phyloP scores from a whole-genome alignment of 192 early-diverging fungal species.

The Linnemannia hyalina region DNA sequence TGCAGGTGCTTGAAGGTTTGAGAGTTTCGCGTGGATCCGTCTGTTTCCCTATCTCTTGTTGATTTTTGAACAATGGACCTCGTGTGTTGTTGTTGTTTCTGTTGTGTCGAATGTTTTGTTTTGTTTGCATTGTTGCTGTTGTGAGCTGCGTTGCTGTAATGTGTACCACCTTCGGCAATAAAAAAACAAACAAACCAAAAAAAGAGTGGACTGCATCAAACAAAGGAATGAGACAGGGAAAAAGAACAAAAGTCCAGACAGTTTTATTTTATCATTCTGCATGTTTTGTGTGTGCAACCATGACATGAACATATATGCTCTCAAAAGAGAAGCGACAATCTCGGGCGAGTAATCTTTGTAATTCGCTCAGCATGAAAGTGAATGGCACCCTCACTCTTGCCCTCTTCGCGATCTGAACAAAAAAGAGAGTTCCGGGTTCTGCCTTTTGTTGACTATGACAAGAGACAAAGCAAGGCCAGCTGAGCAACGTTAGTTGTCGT shows the following conservation, averaged over 20 bases:
- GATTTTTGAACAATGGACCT: background rate
- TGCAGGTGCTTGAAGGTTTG: background rate
- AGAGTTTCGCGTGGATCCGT: background rate
- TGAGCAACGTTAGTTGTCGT: background rate
- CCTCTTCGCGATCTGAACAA: background rate
- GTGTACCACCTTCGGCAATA: background rate
- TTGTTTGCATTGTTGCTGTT: background rate
- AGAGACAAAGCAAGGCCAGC: background rate
- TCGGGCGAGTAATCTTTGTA: background rate
- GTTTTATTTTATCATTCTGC: background rate
- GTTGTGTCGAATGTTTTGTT: background rate
- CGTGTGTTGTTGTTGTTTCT: background rate
- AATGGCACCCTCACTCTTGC: too few species aligned
- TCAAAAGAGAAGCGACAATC: background rate
- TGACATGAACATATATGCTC: background rate
- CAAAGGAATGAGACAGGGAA: background rate
- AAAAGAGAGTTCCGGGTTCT: slow-evolving; percentile 5
- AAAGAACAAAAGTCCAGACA: background rate
- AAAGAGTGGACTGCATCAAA: background rate
- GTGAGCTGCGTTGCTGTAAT: slow-evolving; percentile 1
- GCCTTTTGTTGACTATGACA: slow-evolving; percentile 1
- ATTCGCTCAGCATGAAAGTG: background rate
- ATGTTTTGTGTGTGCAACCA: background rate
- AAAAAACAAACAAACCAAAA: background rate
- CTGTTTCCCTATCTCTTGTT: slow-evolving; percentile 1